Conservation (phyloP, 805 yeast species). For the Schwanniomyces yamadae region DNA sequence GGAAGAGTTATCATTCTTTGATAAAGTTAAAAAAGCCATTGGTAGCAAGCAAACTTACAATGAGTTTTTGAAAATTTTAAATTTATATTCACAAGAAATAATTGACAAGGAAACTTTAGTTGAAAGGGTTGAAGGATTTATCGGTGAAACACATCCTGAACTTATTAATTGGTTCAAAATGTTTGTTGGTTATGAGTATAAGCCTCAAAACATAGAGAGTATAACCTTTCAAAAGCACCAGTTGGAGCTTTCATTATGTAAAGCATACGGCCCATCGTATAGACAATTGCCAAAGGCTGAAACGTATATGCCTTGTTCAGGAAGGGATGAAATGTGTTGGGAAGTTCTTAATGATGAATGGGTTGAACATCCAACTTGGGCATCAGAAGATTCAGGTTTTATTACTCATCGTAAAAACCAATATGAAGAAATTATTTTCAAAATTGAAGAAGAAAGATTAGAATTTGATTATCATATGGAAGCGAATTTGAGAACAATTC, state of each 20-base stretch:
- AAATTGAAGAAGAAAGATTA: conserved; percentile 96
- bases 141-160: conserved; percentile 74
- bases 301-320: conserved; percentile 95
- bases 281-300: conserved; percentile 90
- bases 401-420: conserved; percentile 99
- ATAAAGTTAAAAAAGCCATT: conserved; percentile 83
- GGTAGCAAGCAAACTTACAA: conserved; percentile 87
- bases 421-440: conserved; percentile 91
- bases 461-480: conserved; percentile 97
- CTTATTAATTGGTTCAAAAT: conserved; percentile 87
- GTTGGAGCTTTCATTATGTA: conserved; percentile 83
- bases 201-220: conserved; percentile 84
- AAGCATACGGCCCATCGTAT: conserved; percentile 94
- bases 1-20: conserved; percentile 89
- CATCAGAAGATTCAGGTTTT: conserved; percentile 97
- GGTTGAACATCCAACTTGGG: conserved; percentile 99
- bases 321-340: conserved; percentile 99
- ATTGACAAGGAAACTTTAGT: conserved; percentile 81
- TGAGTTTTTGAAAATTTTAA: conserved; percentile 86
- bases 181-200: conserved; percentile 86
- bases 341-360: conserved; percentile 97
- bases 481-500: conserved; percentile 90
- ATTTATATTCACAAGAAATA: conserved; percentile 85
- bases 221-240: conserved; percentile 87
- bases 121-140: conserved; percentile 78